phyloP scores from a whole-genome alignment of 2,329 filamentous ascomycete genomes.

The Aspergillus melleus region DNA sequence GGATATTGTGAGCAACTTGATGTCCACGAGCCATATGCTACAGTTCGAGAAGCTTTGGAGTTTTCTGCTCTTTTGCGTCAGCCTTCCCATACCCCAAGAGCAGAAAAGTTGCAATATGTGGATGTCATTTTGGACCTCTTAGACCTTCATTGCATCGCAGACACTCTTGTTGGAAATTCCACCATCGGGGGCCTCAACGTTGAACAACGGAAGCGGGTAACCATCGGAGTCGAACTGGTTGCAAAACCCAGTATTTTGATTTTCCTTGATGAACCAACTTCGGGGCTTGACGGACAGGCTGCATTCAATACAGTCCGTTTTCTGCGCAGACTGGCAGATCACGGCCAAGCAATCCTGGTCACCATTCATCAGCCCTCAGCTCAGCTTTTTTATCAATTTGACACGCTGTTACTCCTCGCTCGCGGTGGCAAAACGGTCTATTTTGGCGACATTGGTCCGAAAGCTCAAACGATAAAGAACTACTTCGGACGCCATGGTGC shows the following conservation, averaged over 20 bases:
- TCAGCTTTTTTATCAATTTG: constrained; percentile 1
- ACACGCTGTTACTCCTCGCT: background rate
- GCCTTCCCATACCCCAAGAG: constrained; percentile 48
- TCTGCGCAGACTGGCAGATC: background rate
- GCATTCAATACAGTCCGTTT: background rate
- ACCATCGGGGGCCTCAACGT: background rate
- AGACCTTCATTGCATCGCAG: constrained; percentile 50
- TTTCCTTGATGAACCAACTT: constrained; percentile 4
- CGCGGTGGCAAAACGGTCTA: background rate
- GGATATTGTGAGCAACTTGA: constrained; percentile 71
- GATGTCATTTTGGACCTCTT: constrained; percentile 64
- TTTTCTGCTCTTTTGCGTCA: constrained; percentile 68
- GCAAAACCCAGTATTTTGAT: constrained; percentile 1
- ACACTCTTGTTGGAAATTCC: background rate
- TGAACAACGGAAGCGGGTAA: constrained; percentile 2
- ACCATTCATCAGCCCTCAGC: constrained; percentile 5
- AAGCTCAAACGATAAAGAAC: background rate
- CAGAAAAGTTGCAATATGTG: constrained; percentile 65
- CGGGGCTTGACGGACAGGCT: constrained; percentile 2
- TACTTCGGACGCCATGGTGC: constrained; percentile 1
- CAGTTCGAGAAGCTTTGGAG: constrained; percentile 64
- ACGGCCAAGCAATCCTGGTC: background rate
- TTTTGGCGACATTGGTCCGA: constrained; percentile 1
- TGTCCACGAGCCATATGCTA: constrained; percentile 65
- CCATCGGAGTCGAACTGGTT: constrained; percentile 2